These are phyloP conservation scores for Wickerhamomyces ciferrii DNA, from an alignment of 805 yeast genomes.

Conservation along the genomic window DNA sequence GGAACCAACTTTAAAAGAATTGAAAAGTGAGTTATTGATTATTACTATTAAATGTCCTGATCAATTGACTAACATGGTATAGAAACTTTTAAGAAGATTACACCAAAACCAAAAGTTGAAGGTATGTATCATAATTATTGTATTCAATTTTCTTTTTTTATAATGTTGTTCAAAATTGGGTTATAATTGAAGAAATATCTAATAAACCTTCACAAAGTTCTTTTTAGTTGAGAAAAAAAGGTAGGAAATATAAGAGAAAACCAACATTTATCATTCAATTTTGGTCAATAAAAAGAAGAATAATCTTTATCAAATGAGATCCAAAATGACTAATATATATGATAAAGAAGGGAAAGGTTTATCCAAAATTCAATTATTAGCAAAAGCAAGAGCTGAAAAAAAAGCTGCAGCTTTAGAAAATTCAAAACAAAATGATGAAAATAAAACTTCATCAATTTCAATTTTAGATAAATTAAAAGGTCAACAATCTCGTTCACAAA, in stretches of 20 bases:
- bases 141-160: conserved; percentile 1
- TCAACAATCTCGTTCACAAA: not conserved
- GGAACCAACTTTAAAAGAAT: conserved; percentile 43
- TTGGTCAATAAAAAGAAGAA: conserved; percentile 1
- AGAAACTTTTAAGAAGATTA: conserved; percentile 19
- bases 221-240: not conserved
- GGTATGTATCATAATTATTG: conserved; percentile 36
- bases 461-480: conserved; percentile 16
- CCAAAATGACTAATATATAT: not conserved
- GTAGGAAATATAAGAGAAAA: not conserved
- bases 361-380: conserved; percentile 18
- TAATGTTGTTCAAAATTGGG: conserved; percentile 4
- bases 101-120: conserved; percentile 24
- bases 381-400: conserved; percentile 15
- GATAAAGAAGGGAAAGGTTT: conserved; percentile 1
- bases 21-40: conserved; percentile 21
- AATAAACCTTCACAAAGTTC: not conserved
- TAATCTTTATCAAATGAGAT: not conserved
- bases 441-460: conserved; percentile 10
- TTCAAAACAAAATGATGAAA: no score
- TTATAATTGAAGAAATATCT: not conserved
- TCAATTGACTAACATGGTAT: conserved; percentile 2
- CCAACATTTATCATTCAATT: conserved; percentile 2
- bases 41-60: not conserved
- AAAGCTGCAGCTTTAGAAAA: no score